phyloP scores from a whole-genome alignment of 306 rosid genomes.

The Dalbergia cultrata region DNA sequence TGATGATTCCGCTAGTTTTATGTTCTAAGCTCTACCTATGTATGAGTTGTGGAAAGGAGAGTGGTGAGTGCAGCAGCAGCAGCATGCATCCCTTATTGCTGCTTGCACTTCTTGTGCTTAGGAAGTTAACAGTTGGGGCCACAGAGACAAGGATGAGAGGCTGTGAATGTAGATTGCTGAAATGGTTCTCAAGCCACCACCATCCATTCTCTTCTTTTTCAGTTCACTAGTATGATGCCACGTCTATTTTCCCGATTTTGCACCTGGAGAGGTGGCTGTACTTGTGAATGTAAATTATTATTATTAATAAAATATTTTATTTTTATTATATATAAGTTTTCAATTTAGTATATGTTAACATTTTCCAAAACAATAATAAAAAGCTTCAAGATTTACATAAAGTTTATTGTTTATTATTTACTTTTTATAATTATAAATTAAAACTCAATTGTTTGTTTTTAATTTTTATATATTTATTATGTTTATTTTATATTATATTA shows the following conservation, averaged over 20 bases:
- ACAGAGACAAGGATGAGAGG: slow-evolving; percentile 49
- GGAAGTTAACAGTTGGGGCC: slow-evolving; percentile 27
- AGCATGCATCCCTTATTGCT: neutral
- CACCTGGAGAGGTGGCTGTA: neutral
- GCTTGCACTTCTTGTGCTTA: neutral
- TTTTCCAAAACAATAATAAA: too few relatives aligned
- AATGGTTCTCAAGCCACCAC: slow-evolving; percentile 50
- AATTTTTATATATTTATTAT: too few relatives aligned
- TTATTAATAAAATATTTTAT: too few relatives aligned
- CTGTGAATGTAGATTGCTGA: slow-evolving; percentile 43
- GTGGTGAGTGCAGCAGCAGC: neutral
- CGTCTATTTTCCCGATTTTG: slow-evolving; percentile 44
- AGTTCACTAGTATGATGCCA: slow-evolving; percentile 52
- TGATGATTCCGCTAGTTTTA: slow-evolving; percentile 8
- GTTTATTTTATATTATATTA: too few relatives aligned
- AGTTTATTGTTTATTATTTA: too few relatives aligned
- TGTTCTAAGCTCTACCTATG: slow-evolving; percentile 3
- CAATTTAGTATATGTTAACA: too few relatives aligned
- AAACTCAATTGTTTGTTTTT: too few relatives aligned
- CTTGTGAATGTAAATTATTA: too few relatives aligned
- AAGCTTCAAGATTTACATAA: too few relatives aligned
- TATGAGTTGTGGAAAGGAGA: neutral
- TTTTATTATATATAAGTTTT: too few relatives aligned
- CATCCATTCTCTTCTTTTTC: slow-evolving; percentile 6
- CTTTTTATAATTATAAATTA: too few relatives aligned